Evolutionary conservation across 2,329 filamentous ascomycete species (phyloP), one percentile per base, ranked within the genome.

Genomic region (Diaporthe destruens): DNA sequence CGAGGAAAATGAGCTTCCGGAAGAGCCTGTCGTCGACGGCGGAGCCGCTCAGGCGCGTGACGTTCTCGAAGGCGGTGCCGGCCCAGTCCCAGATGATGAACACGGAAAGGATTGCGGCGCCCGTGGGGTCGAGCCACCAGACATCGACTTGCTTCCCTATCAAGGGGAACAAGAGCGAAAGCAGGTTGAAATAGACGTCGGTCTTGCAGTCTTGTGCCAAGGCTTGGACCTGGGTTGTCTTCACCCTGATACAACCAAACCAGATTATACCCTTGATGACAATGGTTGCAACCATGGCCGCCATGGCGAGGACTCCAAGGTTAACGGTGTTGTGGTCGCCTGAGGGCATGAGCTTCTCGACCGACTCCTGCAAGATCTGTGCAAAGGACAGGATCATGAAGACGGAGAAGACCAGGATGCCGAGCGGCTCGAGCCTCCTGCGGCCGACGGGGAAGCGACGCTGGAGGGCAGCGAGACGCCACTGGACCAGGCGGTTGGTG

Each of bases 81-180:
- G 87, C 87, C 91, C 91, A 93, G 80, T 93, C 91, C 80, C 88
- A 90, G 76, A 93, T 92, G 79, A 93, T 91, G 82, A 87, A 92
- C 6, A 92, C 80, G 0, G 90, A 92, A 0, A 93, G 83, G 0
- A 92, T 77, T 0, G 87, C 86, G 4, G 91, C 91, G 70, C 91
- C 91, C 0, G 87, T 83, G 7, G 85, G 83, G 78, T 93, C 91
- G 18, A 93, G 84, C 91, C 91, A 93, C 91, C 91, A 93, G 18
- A 91, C 77, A 32, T 88, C 79, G 5, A 87, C 83, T 63, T 87
- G 84, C 76, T 87, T 84, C 8, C 91, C 91, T 65, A 92, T 86
- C 36, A 91, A 82, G 0, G 89, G 89, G 76, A 91, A 92, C 11
- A 90, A 82, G 1, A 92, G 85, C 18, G 88, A 90, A 8, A 91